Evolutionary conservation across 768 basidiomycete species (phyloP), one percentile per base, ranked within the genome.

Genomic region (Boletus edulis): DNA sequence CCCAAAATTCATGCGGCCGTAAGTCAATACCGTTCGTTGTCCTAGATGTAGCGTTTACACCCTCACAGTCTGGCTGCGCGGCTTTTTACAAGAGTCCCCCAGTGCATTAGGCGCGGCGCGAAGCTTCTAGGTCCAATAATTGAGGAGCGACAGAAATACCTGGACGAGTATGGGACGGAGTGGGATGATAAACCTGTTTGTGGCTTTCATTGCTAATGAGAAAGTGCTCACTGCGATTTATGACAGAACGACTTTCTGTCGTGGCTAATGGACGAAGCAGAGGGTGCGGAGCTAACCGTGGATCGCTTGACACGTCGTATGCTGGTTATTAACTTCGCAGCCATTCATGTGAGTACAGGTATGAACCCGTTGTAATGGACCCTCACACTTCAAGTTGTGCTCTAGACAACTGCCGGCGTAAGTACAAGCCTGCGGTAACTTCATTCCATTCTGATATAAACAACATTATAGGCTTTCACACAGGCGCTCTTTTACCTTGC

Each of bases 401-500:
- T 41, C 3, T 56, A 71, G 55, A 61, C 71, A 8, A 58, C 61
- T 5, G 48, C 64, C 6, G 56, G 54, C 9, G 65, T 65, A 46
- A 31, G 58, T 40, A 10, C 11, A 34, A 13, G n/a, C 29, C 18
- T 10, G 34, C 13, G 12, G 24, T 20, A 52, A 44, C 37, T 20
- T n/a, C 51, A 48, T 34, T 3, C 27, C n/a, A 27, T 5, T 2
- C 46, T 46, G 5, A 48, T 29, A 12, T 15, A 20, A 39, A 5
- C 22, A 8, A 14, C 34, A 9, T 47, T 46, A 12, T 27, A 74
- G 73, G 64, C 54, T 24, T 67, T 75, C 24, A 68, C 67, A 0
- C 69, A 73, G 32, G 71, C 67, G 2, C 60, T 78, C 2, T 74
- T 67, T 35, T 51, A 69, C 49, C 66, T 78, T 8, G 75, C 72